Conservation (phyloP, 2,329 filamentous ascomycete genomes). For the Diatrype stigma region DNA sequence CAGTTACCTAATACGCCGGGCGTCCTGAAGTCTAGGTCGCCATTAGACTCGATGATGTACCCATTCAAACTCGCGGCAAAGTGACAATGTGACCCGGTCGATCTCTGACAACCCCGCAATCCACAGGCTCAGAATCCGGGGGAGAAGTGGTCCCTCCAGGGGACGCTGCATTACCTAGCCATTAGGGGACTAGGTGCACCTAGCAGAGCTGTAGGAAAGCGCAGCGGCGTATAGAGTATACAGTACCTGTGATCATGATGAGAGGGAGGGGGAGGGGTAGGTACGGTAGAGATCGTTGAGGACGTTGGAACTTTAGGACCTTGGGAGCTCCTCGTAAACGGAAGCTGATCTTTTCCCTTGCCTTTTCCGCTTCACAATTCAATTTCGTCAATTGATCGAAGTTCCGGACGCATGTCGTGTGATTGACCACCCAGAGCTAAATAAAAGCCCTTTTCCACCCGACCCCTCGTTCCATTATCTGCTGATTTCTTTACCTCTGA, state of each 20-base stretch:
- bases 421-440: neutral
- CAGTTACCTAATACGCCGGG: too few relatives aligned
- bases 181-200: too few relatives aligned
- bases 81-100: neutral
- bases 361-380: neutral
- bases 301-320: too few relatives aligned
- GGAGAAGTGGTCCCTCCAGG: neutral
- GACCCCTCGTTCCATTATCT: neutral
- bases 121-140: slow-evolving; percentile 5
- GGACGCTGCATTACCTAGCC: neutral
- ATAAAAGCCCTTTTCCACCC: neutral
- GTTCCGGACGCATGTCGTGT: neutral
- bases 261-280: neutral
- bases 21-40: too few relatives aligned
- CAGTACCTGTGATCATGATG: neutral
- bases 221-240: neutral
- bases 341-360: neutral
- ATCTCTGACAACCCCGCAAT: slow-evolving; percentile 23
- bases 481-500: neutral
- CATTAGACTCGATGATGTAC: too few relatives aligned
- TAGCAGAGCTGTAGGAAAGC: neutral
- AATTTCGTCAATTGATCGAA: neutral
- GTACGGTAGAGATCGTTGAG: neutral
- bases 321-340: neutral
- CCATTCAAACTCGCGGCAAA: neutral